These are phyloP conservation scores for Taphrina communis DNA, from an alignment of 1,139 yeast species.

Conservation along the genomic window DNA sequence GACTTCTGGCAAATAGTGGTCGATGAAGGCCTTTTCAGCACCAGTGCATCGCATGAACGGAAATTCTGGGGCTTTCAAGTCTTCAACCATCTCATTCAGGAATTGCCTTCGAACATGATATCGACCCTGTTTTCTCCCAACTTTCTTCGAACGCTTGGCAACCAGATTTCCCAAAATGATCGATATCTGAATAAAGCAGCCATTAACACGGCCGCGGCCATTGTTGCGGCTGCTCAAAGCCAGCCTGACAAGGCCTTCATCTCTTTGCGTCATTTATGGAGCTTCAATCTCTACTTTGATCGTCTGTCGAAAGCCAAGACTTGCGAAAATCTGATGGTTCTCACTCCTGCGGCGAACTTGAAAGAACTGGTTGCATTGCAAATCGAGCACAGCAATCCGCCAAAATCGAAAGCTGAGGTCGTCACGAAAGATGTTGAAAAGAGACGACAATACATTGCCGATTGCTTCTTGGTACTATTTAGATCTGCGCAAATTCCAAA, in stretches of 20 bases:
- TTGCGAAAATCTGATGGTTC: slow-evolving; percentile 57
- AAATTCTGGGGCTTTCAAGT: slow-evolving; percentile 87
- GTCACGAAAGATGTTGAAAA: slow-evolving; percentile 55
- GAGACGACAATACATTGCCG: slow-evolving; percentile 69
- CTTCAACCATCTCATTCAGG: slow-evolving; percentile 59
- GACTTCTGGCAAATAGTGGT: slow-evolving; percentile 83
- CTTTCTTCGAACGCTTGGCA: slow-evolving; percentile 73
- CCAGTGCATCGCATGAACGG: slow-evolving; percentile 80
- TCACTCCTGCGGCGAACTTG: slow-evolving; percentile 49
- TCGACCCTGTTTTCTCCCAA: slow-evolving; percentile 67
- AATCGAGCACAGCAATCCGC: slow-evolving; percentile 48
- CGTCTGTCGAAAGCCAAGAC: slow-evolving; percentile 76
- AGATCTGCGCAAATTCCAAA: slow-evolving; percentile 45
- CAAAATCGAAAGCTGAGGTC: slow-evolving; percentile 47
- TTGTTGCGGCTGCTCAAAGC: slow-evolving; percentile 9
- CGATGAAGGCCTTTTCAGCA: slow-evolving; percentile 79
- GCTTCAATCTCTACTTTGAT: slow-evolving; percentile 63
- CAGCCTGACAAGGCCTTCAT: slow-evolving; percentile 20
- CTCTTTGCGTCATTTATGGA: slow-evolving; percentile 10
- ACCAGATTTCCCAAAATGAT: slow-evolving; percentile 72
- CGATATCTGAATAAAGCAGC: slow-evolving; percentile 74
- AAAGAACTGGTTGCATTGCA: slow-evolving; percentile 52
- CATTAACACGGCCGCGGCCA: slow-evolving; percentile 48
- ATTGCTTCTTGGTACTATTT: slow-evolving; percentile 65
- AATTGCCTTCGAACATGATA: slow-evolving; percentile 52